Base-by-base conservation (phyloP, 768 basidiomycete species). In the Kwoniella sp. region DNA sequence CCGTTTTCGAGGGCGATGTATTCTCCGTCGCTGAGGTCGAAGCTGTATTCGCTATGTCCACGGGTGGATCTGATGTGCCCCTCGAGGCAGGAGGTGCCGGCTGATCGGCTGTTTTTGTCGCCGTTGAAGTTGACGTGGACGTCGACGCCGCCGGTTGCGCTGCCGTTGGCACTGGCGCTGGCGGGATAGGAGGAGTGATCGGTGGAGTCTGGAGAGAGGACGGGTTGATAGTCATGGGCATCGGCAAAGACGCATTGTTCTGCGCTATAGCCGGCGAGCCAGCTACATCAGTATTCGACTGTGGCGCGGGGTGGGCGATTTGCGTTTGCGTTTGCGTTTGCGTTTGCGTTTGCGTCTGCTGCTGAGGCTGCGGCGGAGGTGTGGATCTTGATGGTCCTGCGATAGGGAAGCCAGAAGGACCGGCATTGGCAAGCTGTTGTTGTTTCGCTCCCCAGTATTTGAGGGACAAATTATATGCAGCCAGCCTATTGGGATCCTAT, bases 361-460 rank as follows among this genome's bases (percentile, higher is more conserved):
- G 15, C 4, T 8, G 41, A 45, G 41, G 8, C 5, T 8, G 41
- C 5, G 41, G 41, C 3, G 41, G 41, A 45, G 41, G 41, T 3
- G 41, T 45, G 4, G 41, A 45, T 45, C 41, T 45, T 7, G 41
- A 45, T 9, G 41, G 17, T 3, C 41, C 41, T 45, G 41, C 41
- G 20, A 45, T 20, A 20, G 41, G 41, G 41, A 45, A 8, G 8
- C 50, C 50, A 23, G 23, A 23, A 17, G 15, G 4, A 4, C 50
- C 50, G 4, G 50, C 50, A 23, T 28, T 28, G 11, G 23, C 26
- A 11, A 28, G 26, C 8, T 23, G 23, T 25, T 51, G 22, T 41
- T 54, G 47, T 30, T 63, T 38, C 47, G 41, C 25, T 25, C 48
- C 3, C 62, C 62, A 63, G 47, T 63, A 63, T 38, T 58, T 63